phyloP scores from a whole-genome alignment of 2,329 filamentous ascomycete species.

The Uncinocarpus reesii region DNA sequence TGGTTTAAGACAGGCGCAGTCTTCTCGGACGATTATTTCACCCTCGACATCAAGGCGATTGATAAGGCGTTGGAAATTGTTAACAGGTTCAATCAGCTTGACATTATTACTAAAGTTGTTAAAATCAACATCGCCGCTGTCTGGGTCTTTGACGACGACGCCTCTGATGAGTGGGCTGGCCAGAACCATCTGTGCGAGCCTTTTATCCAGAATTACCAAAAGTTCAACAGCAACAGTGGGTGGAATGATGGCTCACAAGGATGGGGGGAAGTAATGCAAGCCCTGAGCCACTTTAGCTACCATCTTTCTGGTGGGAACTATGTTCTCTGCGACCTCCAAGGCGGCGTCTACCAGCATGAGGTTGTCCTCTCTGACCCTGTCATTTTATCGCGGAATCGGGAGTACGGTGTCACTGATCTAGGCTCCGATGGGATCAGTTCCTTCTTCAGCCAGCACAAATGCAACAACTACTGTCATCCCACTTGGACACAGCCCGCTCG shows the following conservation, averaged over 20 bases:
- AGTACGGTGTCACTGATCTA: slow-evolving; percentile 35
- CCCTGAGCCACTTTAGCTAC: slow-evolving; percentile 39
- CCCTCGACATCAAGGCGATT: slow-evolving; percentile 31
- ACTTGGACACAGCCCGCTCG: slow-evolving; percentile 17
- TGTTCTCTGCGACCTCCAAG: slow-evolving; percentile 38
- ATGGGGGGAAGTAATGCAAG: slow-evolving; percentile 35
- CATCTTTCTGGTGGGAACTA: slow-evolving; percentile 30
- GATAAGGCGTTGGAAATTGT: slow-evolving; percentile 30
- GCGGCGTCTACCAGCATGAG: slow-evolving; percentile 31
- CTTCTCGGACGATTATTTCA: slow-evolving; percentile 29
- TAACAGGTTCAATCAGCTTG: slow-evolving; percentile 29
- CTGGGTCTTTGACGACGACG: slow-evolving; percentile 22
- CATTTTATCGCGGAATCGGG: slow-evolving; percentile 31
- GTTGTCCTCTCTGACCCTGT: slow-evolving; percentile 36
- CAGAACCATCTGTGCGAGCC: slow-evolving; percentile 28
- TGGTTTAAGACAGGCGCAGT: slow-evolving; percentile 34
- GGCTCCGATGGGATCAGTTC: slow-evolving; percentile 32
- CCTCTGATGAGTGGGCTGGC: slow-evolving; percentile 15
- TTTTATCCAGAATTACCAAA: slow-evolving; percentile 36
- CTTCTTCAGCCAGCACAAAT: slow-evolving; percentile 33
- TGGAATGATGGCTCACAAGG: slow-evolving; percentile 26
- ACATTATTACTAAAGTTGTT: slow-evolving; percentile 25
- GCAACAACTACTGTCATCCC: slow-evolving; percentile 26
- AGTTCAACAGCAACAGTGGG: slow-evolving; percentile 39
- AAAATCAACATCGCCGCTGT: slow-evolving; percentile 31